Percentiles rank a stretch among this genome's conserved stretches.
These are phyloP conservation scores for Colletotrichum sp. DNA, from an alignment of 2,329 filamentous ascomycete species.

Conservation along the genomic window DNA sequence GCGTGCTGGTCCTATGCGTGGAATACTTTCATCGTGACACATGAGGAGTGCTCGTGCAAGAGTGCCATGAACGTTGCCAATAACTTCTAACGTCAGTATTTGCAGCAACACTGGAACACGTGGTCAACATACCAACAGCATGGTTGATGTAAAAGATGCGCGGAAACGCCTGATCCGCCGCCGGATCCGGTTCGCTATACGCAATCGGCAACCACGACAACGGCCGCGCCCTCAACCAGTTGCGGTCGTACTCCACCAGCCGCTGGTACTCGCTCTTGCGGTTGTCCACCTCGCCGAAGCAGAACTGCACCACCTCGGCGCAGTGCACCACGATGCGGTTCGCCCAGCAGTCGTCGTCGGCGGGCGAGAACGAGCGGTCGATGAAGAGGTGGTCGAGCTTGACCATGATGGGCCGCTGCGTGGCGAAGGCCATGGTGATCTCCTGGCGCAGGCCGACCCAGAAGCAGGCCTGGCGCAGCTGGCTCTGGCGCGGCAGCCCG, in stretches of 20 bases:
- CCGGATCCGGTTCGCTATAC: constrained; percentile 37
- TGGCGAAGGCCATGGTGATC: constrained; percentile 60
- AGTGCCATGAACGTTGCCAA: constrained; percentile 63
- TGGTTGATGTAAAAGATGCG: constrained; percentile 62
- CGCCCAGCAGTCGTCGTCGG: constrained; percentile 60
- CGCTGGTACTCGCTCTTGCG: constrained; percentile 41
- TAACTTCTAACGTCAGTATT: no score
- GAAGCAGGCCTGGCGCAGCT: constrained; percentile 58
- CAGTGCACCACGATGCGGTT: constrained; percentile 67
- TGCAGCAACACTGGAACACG: no score
- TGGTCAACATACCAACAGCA: constrained; percentile 53
- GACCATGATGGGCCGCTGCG: constrained; percentile 49
- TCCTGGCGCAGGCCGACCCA: constrained; percentile 64
- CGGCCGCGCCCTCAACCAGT: constrained; percentile 53
- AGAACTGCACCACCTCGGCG: constrained; percentile 68
- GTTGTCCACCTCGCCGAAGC: constrained; percentile 52
- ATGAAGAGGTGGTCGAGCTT: constrained; percentile 54
- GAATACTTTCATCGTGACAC: constrained; percentile 59
- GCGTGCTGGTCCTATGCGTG: constrained; percentile 47
- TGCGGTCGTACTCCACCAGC: constrained; percentile 48
- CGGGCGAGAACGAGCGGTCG: constrained; percentile 51
- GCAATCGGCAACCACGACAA: constrained; percentile 60
- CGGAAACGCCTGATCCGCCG: constrained; percentile 52
- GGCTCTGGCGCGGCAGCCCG: constrained; percentile 36
- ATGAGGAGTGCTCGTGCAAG: constrained; percentile 61